Conservation (phyloP, 345 rosid species). For the Populus tremula region DNA sequence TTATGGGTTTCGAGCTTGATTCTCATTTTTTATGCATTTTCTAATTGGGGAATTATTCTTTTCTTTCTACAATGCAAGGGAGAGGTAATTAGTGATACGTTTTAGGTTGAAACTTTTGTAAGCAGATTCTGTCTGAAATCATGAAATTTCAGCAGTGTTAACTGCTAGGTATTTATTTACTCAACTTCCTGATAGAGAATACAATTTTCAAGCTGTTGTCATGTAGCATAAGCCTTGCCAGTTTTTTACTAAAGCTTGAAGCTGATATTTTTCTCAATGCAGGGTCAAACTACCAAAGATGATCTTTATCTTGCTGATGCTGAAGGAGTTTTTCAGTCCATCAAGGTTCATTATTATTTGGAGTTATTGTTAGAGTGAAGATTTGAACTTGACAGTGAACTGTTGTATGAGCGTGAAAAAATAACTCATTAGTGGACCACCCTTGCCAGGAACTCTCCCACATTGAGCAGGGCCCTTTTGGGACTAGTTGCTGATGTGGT, state of each 20-base stretch:
- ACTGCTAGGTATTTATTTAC: neutral
- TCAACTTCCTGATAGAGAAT: neutral
- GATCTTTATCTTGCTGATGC: conserved; percentile 71
- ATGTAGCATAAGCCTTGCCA: neutral
- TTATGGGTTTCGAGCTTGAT: neutral
- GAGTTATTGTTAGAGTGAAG: conserved; percentile 4
- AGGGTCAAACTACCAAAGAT: conserved; percentile 63
- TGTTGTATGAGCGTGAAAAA: neutral
- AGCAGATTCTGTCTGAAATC: neutral
- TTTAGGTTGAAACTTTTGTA: neutral
- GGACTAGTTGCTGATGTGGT: conserved; percentile 16
- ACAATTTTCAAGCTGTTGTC: neutral
- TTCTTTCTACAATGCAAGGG: neutral
- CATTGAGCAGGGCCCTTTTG: conserved; percentile 5
- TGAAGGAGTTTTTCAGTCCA: conserved; percentile 66
- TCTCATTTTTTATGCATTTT: neutral
- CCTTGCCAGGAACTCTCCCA: neutral
- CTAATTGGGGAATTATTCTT: neutral
- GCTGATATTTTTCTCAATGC: conserved; percentile 17
- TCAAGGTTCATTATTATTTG: conserved; percentile 61
- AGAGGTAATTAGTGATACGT: neutral
- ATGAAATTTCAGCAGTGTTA: conserved; percentile 1
- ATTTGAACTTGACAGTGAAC: neutral
- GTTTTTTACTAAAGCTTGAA: neutral
- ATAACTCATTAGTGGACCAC: neutral